Percentiles rank a stretch among this genome's conserved stretches.
Conservation (phyloP, 495 filamentous ascomycete genomes). For the Entonaema liquescens region DNA sequence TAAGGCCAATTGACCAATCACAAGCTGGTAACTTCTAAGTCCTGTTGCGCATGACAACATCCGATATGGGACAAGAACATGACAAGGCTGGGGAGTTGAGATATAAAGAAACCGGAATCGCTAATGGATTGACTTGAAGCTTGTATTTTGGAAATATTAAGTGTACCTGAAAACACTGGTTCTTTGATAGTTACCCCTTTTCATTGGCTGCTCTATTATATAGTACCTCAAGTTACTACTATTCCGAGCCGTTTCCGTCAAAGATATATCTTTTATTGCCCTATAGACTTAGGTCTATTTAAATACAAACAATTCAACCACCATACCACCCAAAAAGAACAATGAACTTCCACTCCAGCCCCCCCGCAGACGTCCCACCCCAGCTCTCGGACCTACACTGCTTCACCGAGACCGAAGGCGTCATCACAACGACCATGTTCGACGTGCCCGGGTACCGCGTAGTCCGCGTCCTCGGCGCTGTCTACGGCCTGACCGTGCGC, state of each 20-base stretch:
- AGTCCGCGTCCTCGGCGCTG: conserved; percentile 62
- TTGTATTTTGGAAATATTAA: neutral
- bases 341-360: conserved; percentile 10
- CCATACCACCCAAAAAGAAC: neutral
- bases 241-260: too few species aligned
- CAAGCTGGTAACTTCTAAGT: neutral
- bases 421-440: conserved; percentile 61
- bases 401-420: conserved; percentile 68
- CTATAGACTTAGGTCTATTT: too few species aligned
- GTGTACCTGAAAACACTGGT: too few species aligned
- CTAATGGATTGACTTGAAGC: neutral
- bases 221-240: neutral
- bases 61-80: neutral
- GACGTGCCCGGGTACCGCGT: conserved; percentile 67
- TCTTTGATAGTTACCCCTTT: neutral
- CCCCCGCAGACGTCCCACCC: conserved; percentile 44
- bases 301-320: neutral
- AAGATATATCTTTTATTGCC: too few species aligned
- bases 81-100: neutral
- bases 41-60: neutral
- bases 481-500: conserved; percentile 68
- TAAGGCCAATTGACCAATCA: neutral
- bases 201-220: neutral
- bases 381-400: conserved; percentile 57
- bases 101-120: neutral